A percentile compares a stretch with the other conserved stretches of the same genome.
These are phyloP conservation scores for Lathyrus aphaca DNA, from an alignment of 306 rosid genomes.

Conservation along the genomic window DNA sequence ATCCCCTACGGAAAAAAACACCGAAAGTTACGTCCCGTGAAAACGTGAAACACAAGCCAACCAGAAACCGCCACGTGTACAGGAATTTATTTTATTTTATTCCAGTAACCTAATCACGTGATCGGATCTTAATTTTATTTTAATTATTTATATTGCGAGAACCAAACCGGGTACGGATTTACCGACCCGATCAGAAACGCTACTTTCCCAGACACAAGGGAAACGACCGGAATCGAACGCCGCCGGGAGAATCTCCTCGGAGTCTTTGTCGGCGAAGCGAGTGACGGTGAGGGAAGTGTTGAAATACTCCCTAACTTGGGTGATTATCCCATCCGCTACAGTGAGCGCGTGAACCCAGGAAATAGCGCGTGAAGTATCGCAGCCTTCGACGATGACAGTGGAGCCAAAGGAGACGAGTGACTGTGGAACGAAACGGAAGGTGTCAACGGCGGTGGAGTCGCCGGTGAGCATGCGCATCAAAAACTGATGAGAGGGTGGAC, in stretches of 20 bases:
- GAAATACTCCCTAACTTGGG: constrained; percentile 85
- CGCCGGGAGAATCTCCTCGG: constrained; percentile 53
- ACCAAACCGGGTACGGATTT: constrained; percentile 96
- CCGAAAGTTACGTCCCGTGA: background rate
- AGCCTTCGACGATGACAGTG: constrained; percentile 82
- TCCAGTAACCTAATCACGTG: too few species aligned
- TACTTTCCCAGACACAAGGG: constrained; percentile 92
- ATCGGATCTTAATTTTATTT: too few species aligned
- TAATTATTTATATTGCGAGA: constrained; percentile 60
- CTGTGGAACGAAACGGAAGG: constrained; percentile 61
- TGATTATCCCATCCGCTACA: constrained; percentile 81
- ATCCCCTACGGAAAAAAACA: constrained; percentile 15
- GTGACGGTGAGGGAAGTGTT: constrained; percentile 95
- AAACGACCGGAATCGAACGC: constrained; percentile 41
- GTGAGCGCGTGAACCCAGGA: constrained; percentile 95
- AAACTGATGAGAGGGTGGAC: constrained; percentile 88
- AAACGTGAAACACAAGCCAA: background rate
- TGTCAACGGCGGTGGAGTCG: constrained; percentile 37
- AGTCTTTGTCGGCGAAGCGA: constrained; percentile 37
- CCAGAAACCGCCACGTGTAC: constrained; percentile 42
- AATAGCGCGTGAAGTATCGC: constrained; percentile 56
- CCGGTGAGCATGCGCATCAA: constrained; percentile 89
- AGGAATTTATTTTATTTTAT: constrained; percentile 19
- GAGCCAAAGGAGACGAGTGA: constrained; percentile 65
- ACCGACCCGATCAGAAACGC: constrained; percentile 64